Conservation (phyloP, 192 early-diverging fungal genomes). For the Spinellus fusiger region DNA sequence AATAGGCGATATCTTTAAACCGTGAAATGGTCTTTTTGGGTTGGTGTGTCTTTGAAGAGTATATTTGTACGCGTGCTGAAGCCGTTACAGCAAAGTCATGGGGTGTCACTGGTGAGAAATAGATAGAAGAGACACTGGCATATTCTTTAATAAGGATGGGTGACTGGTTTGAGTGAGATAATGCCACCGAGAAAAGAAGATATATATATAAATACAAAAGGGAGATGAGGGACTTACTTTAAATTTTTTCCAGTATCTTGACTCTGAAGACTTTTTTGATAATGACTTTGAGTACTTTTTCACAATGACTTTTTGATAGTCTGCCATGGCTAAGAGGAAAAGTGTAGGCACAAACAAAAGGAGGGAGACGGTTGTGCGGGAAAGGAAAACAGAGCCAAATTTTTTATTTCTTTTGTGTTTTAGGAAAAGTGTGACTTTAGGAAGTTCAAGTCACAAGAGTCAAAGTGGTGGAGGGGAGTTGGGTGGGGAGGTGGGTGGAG, state of each 20-base stretch:
- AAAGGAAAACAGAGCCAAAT: neutral
- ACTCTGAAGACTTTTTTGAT: conserved; percentile 53
- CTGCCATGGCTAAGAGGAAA: no score
- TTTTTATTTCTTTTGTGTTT: no score
- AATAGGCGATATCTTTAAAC: conserved; percentile 85
- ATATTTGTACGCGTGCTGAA: conserved; percentile 88
- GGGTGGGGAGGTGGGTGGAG: no score
- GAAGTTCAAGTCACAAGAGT: no score
- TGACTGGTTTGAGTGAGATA: conserved; percentile 41
- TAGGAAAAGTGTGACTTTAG: no score
- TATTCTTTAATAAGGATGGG: conserved; percentile 85
- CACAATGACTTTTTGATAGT: conserved; percentile 53
- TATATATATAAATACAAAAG: neutral
- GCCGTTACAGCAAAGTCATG: conserved; percentile 88
- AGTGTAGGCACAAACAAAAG: no score
- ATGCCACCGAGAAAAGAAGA: conserved; percentile 5
- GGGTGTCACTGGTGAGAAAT: conserved; percentile 76
- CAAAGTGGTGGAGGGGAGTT: no score
- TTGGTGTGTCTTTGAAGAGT: conserved; percentile 74
- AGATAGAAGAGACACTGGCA: conserved; percentile 73
- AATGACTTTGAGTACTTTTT: conserved; percentile 50
- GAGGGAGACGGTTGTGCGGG: no score
- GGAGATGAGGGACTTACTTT: conserved; percentile 51
- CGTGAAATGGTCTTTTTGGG: conserved; percentile 89
- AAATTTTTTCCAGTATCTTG: conserved; percentile 74